Conservation (phyloP, 2,329 filamentous ascomycete species). For the Fusarium newnesense region DNA sequence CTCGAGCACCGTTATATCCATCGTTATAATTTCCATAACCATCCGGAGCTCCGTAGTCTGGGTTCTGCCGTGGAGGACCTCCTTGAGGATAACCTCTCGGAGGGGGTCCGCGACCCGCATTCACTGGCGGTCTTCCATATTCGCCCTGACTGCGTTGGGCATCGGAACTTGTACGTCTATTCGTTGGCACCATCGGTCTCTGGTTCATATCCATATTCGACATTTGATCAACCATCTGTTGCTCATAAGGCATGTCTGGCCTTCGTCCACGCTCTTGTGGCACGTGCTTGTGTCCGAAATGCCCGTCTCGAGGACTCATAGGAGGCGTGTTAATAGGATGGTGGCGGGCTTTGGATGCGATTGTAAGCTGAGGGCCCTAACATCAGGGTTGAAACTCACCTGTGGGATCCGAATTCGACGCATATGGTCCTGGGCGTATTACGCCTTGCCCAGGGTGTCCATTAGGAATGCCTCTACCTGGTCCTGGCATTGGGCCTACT, state of each 20-base stretch:
- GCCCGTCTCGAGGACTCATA: conserved; percentile 44
- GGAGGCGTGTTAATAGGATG: conserved; percentile 48
- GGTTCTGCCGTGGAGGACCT: conserved; percentile 44
- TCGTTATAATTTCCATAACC: conserved; percentile 44
- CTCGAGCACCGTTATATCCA: conserved; percentile 44
- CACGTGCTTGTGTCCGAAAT: conserved; percentile 39
- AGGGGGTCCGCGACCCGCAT: conserved; percentile 42
- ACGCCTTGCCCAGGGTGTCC: conserved; percentile 51
- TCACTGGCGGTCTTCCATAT: conserved; percentile 42
- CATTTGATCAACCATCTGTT: conserved; percentile 49
- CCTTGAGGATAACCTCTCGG: conserved; percentile 50
- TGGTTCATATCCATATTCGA: conserved; percentile 51
- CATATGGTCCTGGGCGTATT: conserved; percentile 54
- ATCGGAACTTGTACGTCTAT: conserved; percentile 42
- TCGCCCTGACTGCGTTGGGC: conserved; percentile 42
- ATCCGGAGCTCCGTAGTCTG: conserved; percentile 33
- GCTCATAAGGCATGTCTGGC: conserved; percentile 42
- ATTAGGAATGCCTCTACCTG: conserved; percentile 38
- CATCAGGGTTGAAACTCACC: conserved; percentile 46
- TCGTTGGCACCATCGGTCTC: conserved; percentile 33
- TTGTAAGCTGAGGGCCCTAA: conserved; percentile 21
- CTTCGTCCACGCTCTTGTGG: conserved; percentile 37
- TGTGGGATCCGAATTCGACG: conserved; percentile 55
- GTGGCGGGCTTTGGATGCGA: conserved; percentile 41
- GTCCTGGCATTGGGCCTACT: conserved; percentile 46